Base-by-base conservation (phyloP, 352 stramenopile genomes). In the Phytophthora multivora region DNA sequence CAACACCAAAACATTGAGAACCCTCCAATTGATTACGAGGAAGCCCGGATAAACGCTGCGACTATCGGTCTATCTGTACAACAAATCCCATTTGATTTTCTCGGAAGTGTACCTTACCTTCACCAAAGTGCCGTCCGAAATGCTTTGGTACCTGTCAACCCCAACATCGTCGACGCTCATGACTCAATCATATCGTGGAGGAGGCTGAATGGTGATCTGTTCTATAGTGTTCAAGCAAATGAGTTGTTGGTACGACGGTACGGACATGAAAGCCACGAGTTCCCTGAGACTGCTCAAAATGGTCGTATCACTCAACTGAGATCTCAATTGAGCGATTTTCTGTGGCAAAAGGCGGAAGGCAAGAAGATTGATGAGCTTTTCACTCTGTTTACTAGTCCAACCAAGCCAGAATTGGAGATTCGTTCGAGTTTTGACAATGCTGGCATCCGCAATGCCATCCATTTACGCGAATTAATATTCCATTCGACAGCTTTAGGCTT, bases 221-320 rank as follows among this genome's bases (percentile, higher is more conserved):
- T 74, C 31, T 80, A 79, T 54, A 63, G 57, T 0, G 16, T 60
- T 0, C 51, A 71, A 26, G 39, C 65, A 19, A 63, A 49, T 47
- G 43, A 56, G 0, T 35, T 46, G 48, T 43, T 48, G 28, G 40
- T 59, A 21, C 48, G 5, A 28, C 49, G 67, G 10, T 80, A 80
- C 31, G 64, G 56, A 1, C 51, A 79, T 23, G 63, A 77, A 47
- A 77, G 63, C 30, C 71, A 79, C 38, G 56, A 61, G 0, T 79
- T 79, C 10, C 56, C 54, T 5, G 59, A 75, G 25, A 76, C 72
- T 19, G 61, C 63, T 18, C 33, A 65, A 55, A 64, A 51, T 15
- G 61, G 55, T 23, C 60, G 43, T 2, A 59, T 81, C 6, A 56
- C 51, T 2, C 57, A 45, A 35, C 43, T 62, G 25, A 77, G 68